Base-by-base conservation (phyloP, 306 rosid genomes). In the Castanea mollissima region DNA sequence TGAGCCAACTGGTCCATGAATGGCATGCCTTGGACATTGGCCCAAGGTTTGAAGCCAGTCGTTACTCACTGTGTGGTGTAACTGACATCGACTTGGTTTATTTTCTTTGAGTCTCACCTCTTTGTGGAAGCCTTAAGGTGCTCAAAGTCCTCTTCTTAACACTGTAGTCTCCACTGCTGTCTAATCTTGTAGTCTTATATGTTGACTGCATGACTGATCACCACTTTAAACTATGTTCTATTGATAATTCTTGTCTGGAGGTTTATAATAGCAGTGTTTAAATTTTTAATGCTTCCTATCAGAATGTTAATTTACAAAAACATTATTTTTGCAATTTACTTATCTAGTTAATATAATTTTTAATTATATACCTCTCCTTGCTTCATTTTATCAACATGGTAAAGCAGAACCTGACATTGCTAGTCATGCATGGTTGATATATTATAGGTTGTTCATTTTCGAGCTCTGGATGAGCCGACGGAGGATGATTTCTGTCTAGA, bases 401-500 rank as follows among this genome's bases (percentile, higher is more conserved):
- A 73, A 41, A 7, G 73, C 79, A 46, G 78, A 49, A 80, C n/a
- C 83, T 73, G 78, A 58, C 27, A 2, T 52, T 74, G 72, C 55
- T 83, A 0, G 59, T 62, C 55, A 58, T 71, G 51, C 49, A 62
- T 79, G 20, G 5, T 82, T 8, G 64, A 75, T 87, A 46, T 76
- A 32, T 76, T 46, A 68, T 84, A 93, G 98, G 93, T 93, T 86
- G 94, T 91, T 86, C 98, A 90, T 84, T 93, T 91, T 44, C 92
- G 98, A 31, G 84, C 93, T 32, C 88, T 93, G 34, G 97, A 93
- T 8, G 92, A 89, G 83, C 97, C 97, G 25, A 91, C 92, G 83
- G 97, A 93, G 72, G 97, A 93, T 78, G 97, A 92, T 84, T 92
- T 93, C 87, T 77, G 88, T 69, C 82, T 92, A 55, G 97, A 91